Percentiles rank a stretch among this genome's conserved stretches.
These are phyloP conservation scores for Alternaria brassicae DNA, from an alignment of 2,329 filamentous ascomycete species.

Conservation along the genomic window DNA sequence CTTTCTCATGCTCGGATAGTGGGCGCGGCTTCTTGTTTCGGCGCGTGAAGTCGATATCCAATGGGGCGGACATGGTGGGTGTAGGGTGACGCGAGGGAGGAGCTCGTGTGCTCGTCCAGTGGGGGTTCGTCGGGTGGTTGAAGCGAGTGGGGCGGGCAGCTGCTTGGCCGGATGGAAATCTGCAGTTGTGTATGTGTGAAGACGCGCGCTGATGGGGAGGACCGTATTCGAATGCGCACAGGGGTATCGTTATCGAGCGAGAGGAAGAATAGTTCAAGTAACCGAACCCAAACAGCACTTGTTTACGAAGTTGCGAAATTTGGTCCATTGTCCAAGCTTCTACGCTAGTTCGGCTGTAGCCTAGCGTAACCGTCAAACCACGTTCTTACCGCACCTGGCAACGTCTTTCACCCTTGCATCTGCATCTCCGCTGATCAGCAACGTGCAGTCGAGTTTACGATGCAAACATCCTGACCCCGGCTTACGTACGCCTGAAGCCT, in stretches of 20 bases:
- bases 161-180: neutral
- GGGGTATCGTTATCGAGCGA: constrained; percentile 9
- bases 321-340: constrained; percentile 21
- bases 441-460: constrained; percentile 1
- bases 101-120: constrained; percentile 44
- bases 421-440: constrained; percentile 20
- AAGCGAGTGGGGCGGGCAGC: constrained; percentile 27
- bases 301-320: constrained; percentile 40
- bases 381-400: constrained; percentile 12
- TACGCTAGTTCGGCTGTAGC: constrained; percentile 14
- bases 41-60: constrained; percentile 80
- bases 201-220: constrained; percentile 1
- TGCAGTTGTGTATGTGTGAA: constrained; percentile 5
- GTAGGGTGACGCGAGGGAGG: constrained; percentile 8
- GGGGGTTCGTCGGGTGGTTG: constrained; percentile 25
- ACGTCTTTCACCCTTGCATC: constrained; percentile 15
- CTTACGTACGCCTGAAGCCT: neutral
- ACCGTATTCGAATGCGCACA: neutral
- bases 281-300: constrained; percentile 31
- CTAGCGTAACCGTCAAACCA: constrained; percentile 23
- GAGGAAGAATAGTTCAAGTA: constrained; percentile 24
- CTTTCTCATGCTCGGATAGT: constrained; percentile 80
- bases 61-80: constrained; percentile 39
- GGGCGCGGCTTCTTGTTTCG: constrained; percentile 86
- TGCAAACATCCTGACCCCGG: neutral